phyloP scores from a whole-genome alignment of 257 asterid species.

The Cynanchum wilfordii region DNA sequence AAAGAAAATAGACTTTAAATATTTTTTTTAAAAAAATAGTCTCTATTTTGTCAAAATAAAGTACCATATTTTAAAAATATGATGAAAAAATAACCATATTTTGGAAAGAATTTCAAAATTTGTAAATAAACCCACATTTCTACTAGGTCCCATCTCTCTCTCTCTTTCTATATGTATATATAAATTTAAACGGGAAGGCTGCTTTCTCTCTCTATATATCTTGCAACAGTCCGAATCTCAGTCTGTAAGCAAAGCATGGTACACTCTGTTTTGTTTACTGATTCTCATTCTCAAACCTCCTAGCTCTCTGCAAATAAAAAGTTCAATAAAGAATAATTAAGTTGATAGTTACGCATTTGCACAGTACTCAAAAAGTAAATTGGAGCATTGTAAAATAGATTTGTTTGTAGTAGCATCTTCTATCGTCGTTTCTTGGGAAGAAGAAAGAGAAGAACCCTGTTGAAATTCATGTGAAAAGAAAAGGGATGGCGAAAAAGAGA shows the following conservation, averaged over 20 bases:
- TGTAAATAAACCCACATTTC: no score
- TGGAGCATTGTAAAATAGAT: not conserved
- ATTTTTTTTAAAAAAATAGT: no score
- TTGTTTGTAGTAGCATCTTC: not conserved
- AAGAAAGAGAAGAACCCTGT: not conserved
- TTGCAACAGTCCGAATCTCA: constrained; percentile 31
- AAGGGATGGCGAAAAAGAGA: not conserved
- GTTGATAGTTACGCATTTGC: not conserved
- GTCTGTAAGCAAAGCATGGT: constrained; percentile 17
- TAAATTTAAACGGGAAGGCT: not conserved
- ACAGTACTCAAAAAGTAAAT: not conserved
- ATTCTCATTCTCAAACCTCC: not conserved
- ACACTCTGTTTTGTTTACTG: not conserved
- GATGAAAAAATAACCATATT: no score
- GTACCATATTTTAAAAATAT: no score
- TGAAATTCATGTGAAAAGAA: constrained; percentile 7
- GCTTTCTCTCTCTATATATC: constrained; percentile 16
- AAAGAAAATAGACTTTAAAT: no score
- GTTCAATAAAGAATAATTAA: not conserved
- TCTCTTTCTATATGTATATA: constrained; percentile 3
- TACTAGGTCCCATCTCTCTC: constrained; percentile 12
- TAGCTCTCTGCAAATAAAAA: not conserved
- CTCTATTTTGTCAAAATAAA: no score
- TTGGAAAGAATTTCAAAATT: no score
- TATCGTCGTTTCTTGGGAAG: not conserved